Percentiles rank a stretch among this genome's conserved stretches.
phyloP scores from a whole-genome alignment of 1,284 basidiomycete species.

The Calocybe gambosa region DNA sequence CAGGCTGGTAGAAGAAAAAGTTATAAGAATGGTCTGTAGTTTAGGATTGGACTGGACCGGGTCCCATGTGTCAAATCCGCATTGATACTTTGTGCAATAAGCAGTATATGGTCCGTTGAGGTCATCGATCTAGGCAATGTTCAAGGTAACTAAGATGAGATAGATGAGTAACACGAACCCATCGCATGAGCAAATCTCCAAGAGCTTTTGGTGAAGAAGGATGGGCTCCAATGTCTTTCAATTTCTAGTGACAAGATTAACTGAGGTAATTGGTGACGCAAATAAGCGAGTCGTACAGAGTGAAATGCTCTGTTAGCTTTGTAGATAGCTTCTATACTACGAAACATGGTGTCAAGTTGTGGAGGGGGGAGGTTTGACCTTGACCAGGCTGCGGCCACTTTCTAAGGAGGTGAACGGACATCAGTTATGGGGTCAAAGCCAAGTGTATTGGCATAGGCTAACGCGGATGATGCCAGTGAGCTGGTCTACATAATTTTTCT shows the following conservation, averaged over 20 bases:
- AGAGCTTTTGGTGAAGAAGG: constrained; percentile 93
- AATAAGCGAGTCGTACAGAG: constrained; percentile 37
- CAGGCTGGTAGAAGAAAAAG: constrained; percentile 63
- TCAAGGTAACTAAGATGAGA: not conserved
- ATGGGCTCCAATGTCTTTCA: constrained; percentile 91
- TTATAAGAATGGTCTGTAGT: constrained; percentile 62
- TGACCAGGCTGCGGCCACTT: constrained; percentile 97
- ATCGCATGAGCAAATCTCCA: constrained; percentile 94
- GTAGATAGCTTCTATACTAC: constrained; percentile 88
- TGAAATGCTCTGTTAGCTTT: constrained; percentile 84
- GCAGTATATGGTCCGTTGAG: constrained; percentile 81
- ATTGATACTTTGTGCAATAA: constrained; percentile 70
- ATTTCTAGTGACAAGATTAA: constrained; percentile 49
- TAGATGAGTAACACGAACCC: constrained; percentile 49
- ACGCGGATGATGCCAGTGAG: constrained; percentile 89
- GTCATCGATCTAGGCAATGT: constrained; percentile 70
- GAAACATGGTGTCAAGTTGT: constrained; percentile 91
- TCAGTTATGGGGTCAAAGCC: constrained; percentile 12
- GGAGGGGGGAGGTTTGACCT: constrained; percentile 89
- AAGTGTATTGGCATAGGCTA: constrained; percentile 25
- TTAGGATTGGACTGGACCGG: constrained; percentile 73
- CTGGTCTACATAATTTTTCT: constrained; percentile 89
- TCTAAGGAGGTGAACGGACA: constrained; percentile 41
- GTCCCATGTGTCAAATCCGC: constrained; percentile 81
- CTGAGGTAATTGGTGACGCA: constrained; percentile 11